These are phyloP conservation scores for Cercospora berteroae DNA, from an alignment of 2,329 filamentous ascomycete genomes.

Conservation along the genomic window DNA sequence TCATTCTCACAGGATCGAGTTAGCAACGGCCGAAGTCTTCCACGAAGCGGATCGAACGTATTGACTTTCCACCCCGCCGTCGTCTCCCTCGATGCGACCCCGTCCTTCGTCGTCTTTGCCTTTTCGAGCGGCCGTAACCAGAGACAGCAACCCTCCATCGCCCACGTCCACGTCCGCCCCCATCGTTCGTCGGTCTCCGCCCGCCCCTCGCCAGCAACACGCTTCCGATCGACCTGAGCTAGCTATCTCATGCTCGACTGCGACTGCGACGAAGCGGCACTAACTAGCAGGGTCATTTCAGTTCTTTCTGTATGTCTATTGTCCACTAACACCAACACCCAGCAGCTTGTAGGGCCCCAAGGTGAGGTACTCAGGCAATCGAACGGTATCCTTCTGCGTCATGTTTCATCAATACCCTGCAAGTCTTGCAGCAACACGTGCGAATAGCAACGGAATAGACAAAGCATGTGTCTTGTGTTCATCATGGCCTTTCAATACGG, in stretches of 20 bases:
- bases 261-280: slow-evolving; percentile 7
- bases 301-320: background rate
- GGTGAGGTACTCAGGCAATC: background rate
- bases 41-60: slow-evolving; percentile 22
- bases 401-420: background rate
- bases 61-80: slow-evolving; percentile 18
- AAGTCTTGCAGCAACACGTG: background rate
- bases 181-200: slow-evolving; percentile 9
- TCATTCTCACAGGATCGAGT: slow-evolving; percentile 17
- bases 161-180: slow-evolving; percentile 9
- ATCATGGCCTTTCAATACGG: background rate
- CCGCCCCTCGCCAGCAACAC: slow-evolving; percentile 9
- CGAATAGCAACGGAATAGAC: background rate
- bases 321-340: background rate
- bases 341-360: background rate
- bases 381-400: background rate
- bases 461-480: background rate
- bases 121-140: slow-evolving; percentile 9
- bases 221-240: slow-evolving; percentile 18
- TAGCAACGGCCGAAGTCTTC: slow-evolving; percentile 14
- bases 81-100: slow-evolving; percentile 17
- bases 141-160: slow-evolving; percentile 1
- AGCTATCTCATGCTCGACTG: slow-evolving; percentile 16
- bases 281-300: background rate
- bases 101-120: slow-evolving; percentile 12